A percentile compares a stretch with the other conserved stretches of the same genome.
These are phyloP conservation scores for Hypoxylon sp. DNA, from an alignment of 2,329 filamentous ascomycete species.

Conservation along the genomic window DNA sequence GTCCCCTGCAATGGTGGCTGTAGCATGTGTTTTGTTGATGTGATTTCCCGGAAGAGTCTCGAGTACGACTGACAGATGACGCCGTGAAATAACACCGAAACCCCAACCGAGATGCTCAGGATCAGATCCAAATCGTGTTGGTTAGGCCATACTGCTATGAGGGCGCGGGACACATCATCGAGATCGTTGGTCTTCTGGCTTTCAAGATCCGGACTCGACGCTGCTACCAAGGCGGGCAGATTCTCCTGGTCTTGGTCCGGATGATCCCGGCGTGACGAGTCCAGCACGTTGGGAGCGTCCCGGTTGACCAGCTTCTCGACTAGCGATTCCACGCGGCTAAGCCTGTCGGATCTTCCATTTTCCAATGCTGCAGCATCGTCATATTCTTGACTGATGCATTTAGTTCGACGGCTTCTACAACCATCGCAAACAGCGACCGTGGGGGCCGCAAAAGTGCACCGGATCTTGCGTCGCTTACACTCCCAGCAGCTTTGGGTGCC, in stretches of 20 bases:
- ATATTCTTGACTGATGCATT: conserved; percentile 59
- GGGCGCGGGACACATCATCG: conserved; percentile 41
- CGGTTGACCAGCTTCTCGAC: conserved; percentile 43
- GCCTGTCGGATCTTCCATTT: conserved; percentile 41
- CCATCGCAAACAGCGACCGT: conserved; percentile 53
- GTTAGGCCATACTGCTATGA: conserved; percentile 51
- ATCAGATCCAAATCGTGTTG: conserved; percentile 50
- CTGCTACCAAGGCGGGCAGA: neutral
- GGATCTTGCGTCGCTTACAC: conserved; percentile 63
- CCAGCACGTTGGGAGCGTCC: neutral
- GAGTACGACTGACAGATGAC: conserved; percentile 48
- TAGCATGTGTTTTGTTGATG: conserved; percentile 45
- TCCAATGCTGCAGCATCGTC: conserved; percentile 43
- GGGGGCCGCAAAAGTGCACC: conserved; percentile 54
- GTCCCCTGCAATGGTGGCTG: conserved; percentile 39
- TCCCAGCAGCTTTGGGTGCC: conserved; percentile 68
- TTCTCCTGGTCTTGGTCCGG: neutral
- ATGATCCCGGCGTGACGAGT: neutral
- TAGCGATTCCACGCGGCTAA: conserved; percentile 49
- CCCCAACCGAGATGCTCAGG: conserved; percentile 40
- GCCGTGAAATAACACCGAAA: conserved; percentile 48
- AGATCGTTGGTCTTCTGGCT: conserved; percentile 14
- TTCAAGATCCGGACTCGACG: neutral
- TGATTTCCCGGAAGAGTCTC: conserved; percentile 25
- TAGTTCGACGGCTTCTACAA: conserved; percentile 53